Base-by-base conservation (phyloP, 768 basidiomycete species). In the Phaffia tasmanica region DNA sequence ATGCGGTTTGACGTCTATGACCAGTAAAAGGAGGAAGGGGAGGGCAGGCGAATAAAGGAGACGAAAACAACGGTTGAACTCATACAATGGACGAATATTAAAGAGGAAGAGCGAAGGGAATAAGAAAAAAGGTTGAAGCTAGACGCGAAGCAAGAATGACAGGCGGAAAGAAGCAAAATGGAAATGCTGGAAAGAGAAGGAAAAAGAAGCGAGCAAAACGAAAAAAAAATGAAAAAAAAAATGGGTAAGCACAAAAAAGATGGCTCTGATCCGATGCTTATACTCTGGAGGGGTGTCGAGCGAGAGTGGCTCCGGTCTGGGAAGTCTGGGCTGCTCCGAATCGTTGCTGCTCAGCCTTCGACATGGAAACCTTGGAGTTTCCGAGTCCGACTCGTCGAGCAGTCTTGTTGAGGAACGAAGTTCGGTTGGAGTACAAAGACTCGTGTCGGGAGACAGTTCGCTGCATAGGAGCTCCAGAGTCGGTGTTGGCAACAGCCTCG, bases 401-500 rank as follows among this genome's bases (percentile, higher is more conserved):
- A 30, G 64, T 89, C 68, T 89, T 86, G 72, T 85, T 85, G 75
- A 98, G 85, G 83, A 97, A 98, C 70, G 83, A 84, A 63, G 89
- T 88, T 82, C 93, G 89, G 78, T 95, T 95, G 62, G 88, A 88
- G 83, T 95, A 97, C 72, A 94, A 76, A 15, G 87, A 88, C 78
- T 92, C 89, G 79, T 93, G 88, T 72, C 93, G 89, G 1, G 91
- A 94, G 72, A 86, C 84, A 47, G 90, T 95, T 73, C 92, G 87
- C 35, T 82, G 83, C 69, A 95, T 84, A 8, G 87, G 87, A 65
- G 90, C 78, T 65, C 85, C 86, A 42, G 80, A 80, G 48, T 78
- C 79, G 68, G 80, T 79, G 50, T 77, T 76, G 29, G 73, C 56
- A 72, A 49, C 76, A 82, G 69, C 49, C 53, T 73, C 71, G 21